phyloP scores from a whole-genome alignment of 257 asterid genomes.

The Solanum acaule region DNA sequence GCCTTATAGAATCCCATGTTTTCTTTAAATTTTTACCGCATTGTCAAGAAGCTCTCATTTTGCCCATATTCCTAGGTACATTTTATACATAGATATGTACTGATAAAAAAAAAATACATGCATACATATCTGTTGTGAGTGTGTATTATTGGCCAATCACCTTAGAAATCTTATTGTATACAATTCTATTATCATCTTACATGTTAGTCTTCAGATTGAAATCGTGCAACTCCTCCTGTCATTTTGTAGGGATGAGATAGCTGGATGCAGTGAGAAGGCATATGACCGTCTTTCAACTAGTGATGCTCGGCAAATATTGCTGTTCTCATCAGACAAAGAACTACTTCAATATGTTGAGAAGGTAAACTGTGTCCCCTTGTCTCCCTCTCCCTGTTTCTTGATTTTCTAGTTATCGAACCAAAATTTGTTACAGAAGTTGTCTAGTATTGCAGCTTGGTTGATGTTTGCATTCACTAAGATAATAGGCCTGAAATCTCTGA shows the following conservation, averaged over 20 bases:
- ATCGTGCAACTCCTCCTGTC: slow-evolving; percentile 6
- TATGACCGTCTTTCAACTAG: slow-evolving; percentile 66
- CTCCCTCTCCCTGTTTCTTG: not conserved
- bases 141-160: not conserved
- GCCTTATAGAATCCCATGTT: not conserved
- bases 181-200: not conserved
- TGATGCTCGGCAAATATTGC: slow-evolving; percentile 57
- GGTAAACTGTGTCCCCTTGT: slow-evolving; percentile 22
- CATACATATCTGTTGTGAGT: not conserved
- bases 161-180: not conserved
- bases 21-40: not conserved
- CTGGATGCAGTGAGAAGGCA: slow-evolving; percentile 95
- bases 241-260: slow-evolving; percentile 75
- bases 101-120: not conserved
- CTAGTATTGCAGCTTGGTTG: not conserved
- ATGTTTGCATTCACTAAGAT: not conserved
- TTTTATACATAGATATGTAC: not conserved
- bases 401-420: not conserved
- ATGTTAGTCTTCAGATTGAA: not conserved
- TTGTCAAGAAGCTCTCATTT: not conserved
- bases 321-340: slow-evolving; percentile 71
- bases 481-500: not conserved
- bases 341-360: slow-evolving; percentile 42
- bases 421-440: not conserved
- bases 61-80: not conserved